Base-by-base conservation (phyloP, 441 rosid species). In the Rhodomyrtus psidioides region DNA sequence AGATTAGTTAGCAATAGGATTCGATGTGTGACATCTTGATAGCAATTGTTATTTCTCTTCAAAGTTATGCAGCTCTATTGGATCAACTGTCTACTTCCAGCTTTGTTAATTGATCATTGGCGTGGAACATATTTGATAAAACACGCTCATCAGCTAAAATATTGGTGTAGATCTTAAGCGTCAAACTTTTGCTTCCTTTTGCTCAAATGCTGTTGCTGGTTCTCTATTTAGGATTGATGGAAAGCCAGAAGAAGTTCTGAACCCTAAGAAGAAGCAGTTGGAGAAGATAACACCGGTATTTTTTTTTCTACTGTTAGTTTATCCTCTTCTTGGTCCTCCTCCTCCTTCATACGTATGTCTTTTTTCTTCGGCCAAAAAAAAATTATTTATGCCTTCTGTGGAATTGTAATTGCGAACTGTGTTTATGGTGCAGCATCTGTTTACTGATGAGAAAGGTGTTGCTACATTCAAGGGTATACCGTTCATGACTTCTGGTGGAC, bases 251-350 rank as follows among this genome's bases (percentile, higher is more conserved):
- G 99, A 94, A 70, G 94, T 95, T 76, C 89, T 95, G 85, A 97
- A 97, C 91, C 99, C 98, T 7, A 97, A 97, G 89, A 97, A 96
- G 94, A 97, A 96, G 94, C 98, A 95, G 90, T 88, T 97, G 88
- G 99, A 97, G 90, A 95, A 96, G 92, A 95, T 97, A 90, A 93
- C 98, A 83, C 99, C 94, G 90, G 99, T 96, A 94, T 39, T 93
- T 85, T 9, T 62, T 81, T 27, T 42, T 27, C 10, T n/a, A 21
- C 79, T 6, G 9, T 70, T 81, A 16, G 13, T 81, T 81, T 53
- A 81, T 81, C 83, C 57, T n/a, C 26, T 49, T 15, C 13, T 23
- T 5, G 23, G 30, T 44, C 30, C 49, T 46, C 1, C 53, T 65
- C 26, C 49, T 3, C 62, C 70, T 28, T 55, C 57, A 39, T 53